Evolutionary conservation across 257 asterid genomes (phyloP).

Genomic region (Verbascum thapsus): DNA sequence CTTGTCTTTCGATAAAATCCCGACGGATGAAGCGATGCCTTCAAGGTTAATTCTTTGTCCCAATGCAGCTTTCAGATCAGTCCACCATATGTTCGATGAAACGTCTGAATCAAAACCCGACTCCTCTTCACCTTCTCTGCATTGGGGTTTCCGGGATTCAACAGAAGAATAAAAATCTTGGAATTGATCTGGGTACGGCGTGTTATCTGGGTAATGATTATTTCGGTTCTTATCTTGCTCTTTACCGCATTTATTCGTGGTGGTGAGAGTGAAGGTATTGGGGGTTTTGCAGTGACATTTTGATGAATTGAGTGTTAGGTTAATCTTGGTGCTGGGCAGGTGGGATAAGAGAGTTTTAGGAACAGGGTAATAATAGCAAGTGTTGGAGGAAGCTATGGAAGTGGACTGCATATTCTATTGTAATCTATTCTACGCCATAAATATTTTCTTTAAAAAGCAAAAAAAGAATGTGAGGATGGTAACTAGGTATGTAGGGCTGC

Average conservation of each 20-base stretch:
- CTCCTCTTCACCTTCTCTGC: constrained; percentile 22
- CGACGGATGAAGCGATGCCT: constrained; percentile 73
- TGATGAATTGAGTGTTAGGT: constrained; percentile 4
- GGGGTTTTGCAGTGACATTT: constrained; percentile 11
- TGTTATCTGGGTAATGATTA: constrained; percentile 7
- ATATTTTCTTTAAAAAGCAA: not conserved
- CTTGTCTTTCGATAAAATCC: constrained; percentile 62
- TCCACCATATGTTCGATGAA: constrained; percentile 79
- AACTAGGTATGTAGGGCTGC: too few relatives aligned
- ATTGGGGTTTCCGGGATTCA: constrained; percentile 32
- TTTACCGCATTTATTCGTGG: constrained; percentile 46
- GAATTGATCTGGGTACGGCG: constrained; percentile 30
- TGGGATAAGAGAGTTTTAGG: constrained; percentile 37
- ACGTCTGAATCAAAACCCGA: constrained; percentile 48
- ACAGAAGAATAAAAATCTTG: constrained; percentile 35
- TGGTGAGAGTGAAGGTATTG: constrained; percentile 26
- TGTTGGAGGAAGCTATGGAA: constrained; percentile 52
- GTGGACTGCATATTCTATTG: constrained; percentile 48
- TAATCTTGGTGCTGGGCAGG: constrained; percentile 14
- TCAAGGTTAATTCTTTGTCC: constrained; percentile 90
- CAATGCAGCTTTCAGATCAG: constrained; percentile 71
- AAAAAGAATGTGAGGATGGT: too few relatives aligned
- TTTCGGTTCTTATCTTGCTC: constrained; percentile 43
- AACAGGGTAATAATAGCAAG: constrained; percentile 41
- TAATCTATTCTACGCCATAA: too few relatives aligned